Evolutionary conservation across 805 yeast genomes (phyloP).

Genomic region (Tetrapisispora phaffii): DNA sequence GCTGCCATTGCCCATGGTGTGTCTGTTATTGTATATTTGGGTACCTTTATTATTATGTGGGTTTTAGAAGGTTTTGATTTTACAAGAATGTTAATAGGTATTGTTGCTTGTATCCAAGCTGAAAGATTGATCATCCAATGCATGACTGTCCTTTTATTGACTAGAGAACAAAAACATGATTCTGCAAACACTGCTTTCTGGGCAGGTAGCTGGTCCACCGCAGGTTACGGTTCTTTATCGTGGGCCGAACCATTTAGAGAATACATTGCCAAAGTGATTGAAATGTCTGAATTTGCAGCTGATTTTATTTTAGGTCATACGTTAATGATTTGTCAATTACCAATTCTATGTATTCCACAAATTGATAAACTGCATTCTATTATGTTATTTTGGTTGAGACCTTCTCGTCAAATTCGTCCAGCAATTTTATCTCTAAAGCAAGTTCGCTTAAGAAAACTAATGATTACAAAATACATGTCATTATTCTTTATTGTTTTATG

Average conservation of each 20-base stretch:
- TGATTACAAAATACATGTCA: conserved; percentile 86
- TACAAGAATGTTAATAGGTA: conserved; percentile 76
- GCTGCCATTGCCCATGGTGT: conserved; percentile 97
- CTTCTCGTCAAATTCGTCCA: conserved; percentile 91
- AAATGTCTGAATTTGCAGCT: conserved; percentile 90
- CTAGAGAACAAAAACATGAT: conserved; percentile 93
- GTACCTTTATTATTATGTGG: conserved; percentile 93
- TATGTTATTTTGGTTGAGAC: conserved; percentile 97
- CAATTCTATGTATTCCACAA: conserved; percentile 73
- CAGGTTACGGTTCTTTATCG: conserved; percentile 88
- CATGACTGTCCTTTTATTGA: conserved; percentile 63
- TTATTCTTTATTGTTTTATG: conserved; percentile 62
- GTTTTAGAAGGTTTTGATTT: conserved; percentile 88
- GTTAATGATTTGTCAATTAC: conserved; percentile 79
- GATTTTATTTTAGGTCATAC: conserved; percentile 91
- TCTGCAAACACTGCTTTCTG: conserved; percentile 96
- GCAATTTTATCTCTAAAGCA: conserved; percentile 95
- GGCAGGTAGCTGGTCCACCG: conserved; percentile 98
- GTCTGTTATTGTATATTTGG: conserved; percentile 76
- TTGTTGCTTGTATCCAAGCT: conserved; percentile 69
- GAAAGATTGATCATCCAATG: conserved; percentile 82
- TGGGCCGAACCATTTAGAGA: conserved; percentile 93
- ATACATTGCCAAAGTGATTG: conserved; percentile 84
- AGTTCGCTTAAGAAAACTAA: conserved; percentile 89
- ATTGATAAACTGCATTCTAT: conserved; percentile 96